A percentile compares a stretch with the other conserved stretches of the same genome.
Evolutionary conservation across 805 yeast genomes (phyloP).

Genomic region (Teunomyces cretensis): DNA sequence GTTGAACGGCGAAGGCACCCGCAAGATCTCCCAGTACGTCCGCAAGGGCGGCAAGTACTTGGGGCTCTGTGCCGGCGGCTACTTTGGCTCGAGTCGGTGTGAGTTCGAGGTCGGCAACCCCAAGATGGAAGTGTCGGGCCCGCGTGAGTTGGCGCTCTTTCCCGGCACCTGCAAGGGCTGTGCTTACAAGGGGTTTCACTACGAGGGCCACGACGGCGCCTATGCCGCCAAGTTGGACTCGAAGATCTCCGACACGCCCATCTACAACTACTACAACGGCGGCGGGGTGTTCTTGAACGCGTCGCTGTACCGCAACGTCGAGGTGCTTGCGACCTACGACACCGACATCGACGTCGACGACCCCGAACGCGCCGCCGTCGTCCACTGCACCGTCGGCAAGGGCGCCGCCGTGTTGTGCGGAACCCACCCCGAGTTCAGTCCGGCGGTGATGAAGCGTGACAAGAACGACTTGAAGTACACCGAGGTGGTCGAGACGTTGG

Average conservation of each 20-base stretch:
- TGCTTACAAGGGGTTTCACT: slow-evolving; percentile 76
- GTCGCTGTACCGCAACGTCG: slow-evolving; percentile 54
- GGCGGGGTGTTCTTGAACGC: slow-evolving; percentile 87
- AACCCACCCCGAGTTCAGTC: slow-evolving; percentile 85
- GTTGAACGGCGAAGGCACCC: slow-evolving; percentile 69
- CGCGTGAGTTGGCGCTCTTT: slow-evolving; percentile 76
- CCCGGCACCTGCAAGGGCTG: slow-evolving; percentile 85
- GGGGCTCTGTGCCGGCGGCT: slow-evolving; percentile 96
- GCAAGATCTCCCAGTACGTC: slow-evolving; percentile 60
- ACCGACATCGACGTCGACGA: slow-evolving; percentile 54
- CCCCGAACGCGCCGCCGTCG: slow-evolving; percentile 63
- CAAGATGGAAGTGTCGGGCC: slow-evolving; percentile 76
- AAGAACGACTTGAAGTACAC: slow-evolving; percentile 31
- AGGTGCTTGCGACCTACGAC: slow-evolving; percentile 68
- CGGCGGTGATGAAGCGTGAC: slow-evolving; percentile 44
- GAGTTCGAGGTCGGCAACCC: slow-evolving; percentile 83
- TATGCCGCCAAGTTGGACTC: slow-evolving; percentile 50
- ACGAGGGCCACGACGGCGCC: slow-evolving; percentile 76
- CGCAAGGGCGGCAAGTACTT: slow-evolving; percentile 76
- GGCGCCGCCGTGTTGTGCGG: slow-evolving; percentile 82
- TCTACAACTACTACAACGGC: slow-evolving; percentile 72
- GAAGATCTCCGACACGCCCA: slow-evolving; percentile 23
- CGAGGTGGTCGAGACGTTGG: slow-evolving; percentile 34
- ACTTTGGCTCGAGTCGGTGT: slow-evolving; percentile 69
- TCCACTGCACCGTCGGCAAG: slow-evolving; percentile 63